Evolutionary conservation across 2,329 filamentous ascomycete species (phyloP), one percentile per base, ranked within the genome.

Genomic region (Arthrobotrys musiformis): DNA sequence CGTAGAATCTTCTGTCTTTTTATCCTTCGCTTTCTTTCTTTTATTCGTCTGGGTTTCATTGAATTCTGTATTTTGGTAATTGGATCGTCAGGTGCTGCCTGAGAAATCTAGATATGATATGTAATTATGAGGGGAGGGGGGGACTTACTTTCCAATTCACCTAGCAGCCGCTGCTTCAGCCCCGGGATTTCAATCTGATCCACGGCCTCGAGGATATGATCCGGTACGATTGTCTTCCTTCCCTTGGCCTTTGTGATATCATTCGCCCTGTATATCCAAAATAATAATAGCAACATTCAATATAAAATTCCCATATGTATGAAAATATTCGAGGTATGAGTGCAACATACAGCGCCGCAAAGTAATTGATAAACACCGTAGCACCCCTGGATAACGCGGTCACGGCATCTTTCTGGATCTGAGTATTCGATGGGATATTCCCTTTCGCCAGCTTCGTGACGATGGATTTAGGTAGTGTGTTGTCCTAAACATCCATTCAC

Each of bases 171-270:
- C 81, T 96, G 91, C 81, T 97, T 93, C 82, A 99, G 97, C 79
- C 92, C 92, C 74, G 88, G 85, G 84, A 97, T 97, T 52, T 97
- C 85, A 0, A 92, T 93, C 83, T 94, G 94, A 15, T 96, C 95
- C n/a, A 95, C 94, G 0, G 94, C 98, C 44, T 98, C 84, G 85
- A 99, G 98, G 40, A 99, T 88, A 82, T 99, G 94, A 52, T 89
- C 89, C 22, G 97, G 85, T 77, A 33, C 83, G 84, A 19, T 84
- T 79, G 64, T 89, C 81, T 58, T 86, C 85, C 17, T 85, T 87
- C 2, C 84, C n/a, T 87, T 86, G 58, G 84, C 84, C 63, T 87
- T 83, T 5, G 92, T 92, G 81, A 90, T 87, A 80, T 93, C 90
- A 80, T 93, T 93, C 50, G 92, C 91, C 78, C 92, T 94, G 4